phyloP scores from a whole-genome alignment of 23 red algal species.

The Gracilaria domingensis region DNA sequence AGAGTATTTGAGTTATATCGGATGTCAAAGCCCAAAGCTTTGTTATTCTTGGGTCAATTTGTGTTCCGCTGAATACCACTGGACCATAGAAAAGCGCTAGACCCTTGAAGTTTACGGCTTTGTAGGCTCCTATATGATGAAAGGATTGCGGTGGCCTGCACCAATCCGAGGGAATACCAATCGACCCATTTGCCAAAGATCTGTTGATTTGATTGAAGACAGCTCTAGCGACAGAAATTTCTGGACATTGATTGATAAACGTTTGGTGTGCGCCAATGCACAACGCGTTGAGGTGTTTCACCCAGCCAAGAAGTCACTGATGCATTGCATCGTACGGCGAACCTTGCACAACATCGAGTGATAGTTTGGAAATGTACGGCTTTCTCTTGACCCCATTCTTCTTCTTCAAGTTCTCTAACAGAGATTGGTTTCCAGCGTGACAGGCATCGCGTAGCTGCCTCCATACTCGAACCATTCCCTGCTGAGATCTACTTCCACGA shows the following conservation, averaged over 20 bases:
- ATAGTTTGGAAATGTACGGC: not conserved
- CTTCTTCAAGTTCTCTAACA: not conserved
- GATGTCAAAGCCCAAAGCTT: not conserved
- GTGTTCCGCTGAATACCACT: not conserved
- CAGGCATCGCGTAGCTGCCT: not conserved
- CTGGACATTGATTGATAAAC: not conserved
- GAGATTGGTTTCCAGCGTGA: not conserved
- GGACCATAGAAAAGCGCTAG: not conserved
- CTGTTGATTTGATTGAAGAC: not conserved
- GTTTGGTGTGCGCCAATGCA: not conserved
- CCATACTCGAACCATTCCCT: not conserved
- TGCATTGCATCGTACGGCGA: not conserved
- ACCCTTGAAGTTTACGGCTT: not conserved
- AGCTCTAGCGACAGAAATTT: not conserved
- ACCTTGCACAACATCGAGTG: not conserved
- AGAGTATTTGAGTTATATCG: not conserved
- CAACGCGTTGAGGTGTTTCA: not conserved
- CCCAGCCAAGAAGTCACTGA: slow-evolving; percentile 2
- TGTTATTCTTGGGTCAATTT: not conserved
- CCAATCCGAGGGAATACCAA: not conserved
- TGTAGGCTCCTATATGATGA: not conserved
- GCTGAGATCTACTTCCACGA: not conserved
- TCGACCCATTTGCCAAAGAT: not conserved
- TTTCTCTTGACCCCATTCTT: not conserved
- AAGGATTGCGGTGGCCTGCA: not conserved